Percentiles rank a stretch among this genome's conserved stretches.
These are phyloP conservation scores for Circinella minor DNA, from an alignment of 371 early-diverging fungal species.

Conservation along the genomic window DNA sequence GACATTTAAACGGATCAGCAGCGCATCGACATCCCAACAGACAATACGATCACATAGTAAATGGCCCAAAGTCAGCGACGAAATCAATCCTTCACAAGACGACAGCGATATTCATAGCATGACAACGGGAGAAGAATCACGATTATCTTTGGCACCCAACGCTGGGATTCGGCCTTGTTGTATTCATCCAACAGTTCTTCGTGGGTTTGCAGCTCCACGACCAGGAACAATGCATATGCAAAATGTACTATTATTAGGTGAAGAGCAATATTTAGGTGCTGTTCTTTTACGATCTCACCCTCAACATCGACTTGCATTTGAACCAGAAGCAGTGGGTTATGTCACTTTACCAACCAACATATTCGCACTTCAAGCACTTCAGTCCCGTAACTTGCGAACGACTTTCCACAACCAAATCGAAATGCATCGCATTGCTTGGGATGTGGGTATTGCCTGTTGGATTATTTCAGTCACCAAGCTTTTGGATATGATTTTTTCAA, in stretches of 20 bases:
- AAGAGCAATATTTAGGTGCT: constrained; percentile 45
- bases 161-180: constrained; percentile 41
- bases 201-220: constrained; percentile 39
- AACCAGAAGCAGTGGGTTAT: constrained; percentile 53
- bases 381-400: constrained; percentile 39
- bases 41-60: constrained; percentile 21
- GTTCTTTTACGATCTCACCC: constrained; percentile 49
- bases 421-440: constrained; percentile 39
- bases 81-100: constrained; percentile 31
- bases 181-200: constrained; percentile 52
- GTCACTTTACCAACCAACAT: constrained; percentile 44
- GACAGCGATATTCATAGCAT: constrained; percentile 20
- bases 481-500: constrained; percentile 42
- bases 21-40: constrained; percentile 16
- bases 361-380: constrained; percentile 40
- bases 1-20: constrained; percentile 8
- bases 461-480: constrained; percentile 42
- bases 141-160: constrained; percentile 33
- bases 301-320: constrained; percentile 47
- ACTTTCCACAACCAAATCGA: constrained; percentile 48
- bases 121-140: constrained; percentile 29
- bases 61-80: constrained; percentile 44
- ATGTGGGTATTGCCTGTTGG: constrained; percentile 46
- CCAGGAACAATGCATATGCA: constrained; percentile 51
- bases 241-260: constrained; percentile 49